These are phyloP conservation scores for Plasmodium gonderi DNA, from an alignment of 169 alveolate species.

Conservation along the genomic window DNA sequence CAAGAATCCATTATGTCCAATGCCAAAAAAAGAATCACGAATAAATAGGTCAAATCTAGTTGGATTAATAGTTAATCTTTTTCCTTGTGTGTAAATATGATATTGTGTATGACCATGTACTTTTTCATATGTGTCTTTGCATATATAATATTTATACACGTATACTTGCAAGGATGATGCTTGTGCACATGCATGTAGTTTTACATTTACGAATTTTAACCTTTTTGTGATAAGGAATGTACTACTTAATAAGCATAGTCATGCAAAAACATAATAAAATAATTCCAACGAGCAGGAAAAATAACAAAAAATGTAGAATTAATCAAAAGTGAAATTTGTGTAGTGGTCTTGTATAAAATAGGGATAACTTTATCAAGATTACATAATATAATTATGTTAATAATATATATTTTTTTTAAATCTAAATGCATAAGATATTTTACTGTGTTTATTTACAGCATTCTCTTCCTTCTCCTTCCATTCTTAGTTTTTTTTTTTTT, in stretches of 20 bases:
- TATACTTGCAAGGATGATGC: too few relatives aligned
- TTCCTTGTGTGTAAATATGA: neutral
- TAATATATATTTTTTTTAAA: neutral
- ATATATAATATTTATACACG: neutral
- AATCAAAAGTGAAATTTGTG: neutral
- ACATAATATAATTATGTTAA: neutral
- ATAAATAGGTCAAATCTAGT: neutral
- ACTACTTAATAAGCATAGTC: neutral
- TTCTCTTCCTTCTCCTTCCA: too few relatives aligned
- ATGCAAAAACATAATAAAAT: neutral
- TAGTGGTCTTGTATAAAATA: neutral
- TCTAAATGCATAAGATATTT: neutral
- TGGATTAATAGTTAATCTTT: neutral
- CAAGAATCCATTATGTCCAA: slow-evolving; percentile 33
- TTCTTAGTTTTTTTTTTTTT: slow-evolving; percentile 8
- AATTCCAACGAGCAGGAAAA: neutral
- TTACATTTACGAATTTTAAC: neutral
- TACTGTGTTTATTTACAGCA: slow-evolving; percentile 4
- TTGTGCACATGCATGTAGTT: neutral
- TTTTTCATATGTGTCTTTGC: neutral
- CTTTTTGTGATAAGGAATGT: neutral
- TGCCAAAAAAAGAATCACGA: slow-evolving; percentile 34
- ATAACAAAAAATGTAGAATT: neutral
- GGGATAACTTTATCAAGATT: neutral
- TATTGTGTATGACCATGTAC: neutral